Percentiles rank a stretch among this genome's conserved stretches.
Evolutionary conservation across 2,329 filamentous ascomycete species (phyloP).

Genomic region (Coleophoma crateriformis): DNA sequence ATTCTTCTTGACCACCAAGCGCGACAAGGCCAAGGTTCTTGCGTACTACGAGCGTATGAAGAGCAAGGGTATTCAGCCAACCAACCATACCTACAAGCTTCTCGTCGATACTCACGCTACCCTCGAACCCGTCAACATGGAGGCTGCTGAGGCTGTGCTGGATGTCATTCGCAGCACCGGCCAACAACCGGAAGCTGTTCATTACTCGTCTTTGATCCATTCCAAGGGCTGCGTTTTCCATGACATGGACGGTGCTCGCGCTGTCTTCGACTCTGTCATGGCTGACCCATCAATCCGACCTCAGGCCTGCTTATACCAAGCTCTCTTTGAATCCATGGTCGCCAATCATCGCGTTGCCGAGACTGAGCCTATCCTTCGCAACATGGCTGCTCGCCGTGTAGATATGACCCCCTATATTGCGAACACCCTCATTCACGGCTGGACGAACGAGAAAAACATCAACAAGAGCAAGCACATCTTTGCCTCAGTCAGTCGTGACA

Average conservation of each 20-base stretch:
- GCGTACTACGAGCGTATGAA: constrained; percentile 95
- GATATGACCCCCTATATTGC: constrained; percentile 96
- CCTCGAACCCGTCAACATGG: constrained; percentile 80
- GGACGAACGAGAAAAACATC: constrained; percentile 81
- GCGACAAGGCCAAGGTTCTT: constrained; percentile 88
- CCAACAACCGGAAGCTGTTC: constrained; percentile 79
- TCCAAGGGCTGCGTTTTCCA: constrained; percentile 92
- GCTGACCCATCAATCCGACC: constrained; percentile 60
- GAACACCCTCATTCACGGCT: constrained; percentile 96
- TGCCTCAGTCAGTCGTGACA: constrained; percentile 66
- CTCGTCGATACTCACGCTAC: constrained; percentile 94
- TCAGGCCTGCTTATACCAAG: constrained; percentile 88
- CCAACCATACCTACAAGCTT: constrained; percentile 95
- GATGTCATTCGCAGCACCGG: constrained; percentile 70
- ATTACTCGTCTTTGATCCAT: constrained; percentile 93
- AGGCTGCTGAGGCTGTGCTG: constrained; percentile 78
- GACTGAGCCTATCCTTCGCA: constrained; percentile 65
- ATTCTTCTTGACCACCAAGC: constrained; percentile 97
- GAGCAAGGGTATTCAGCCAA: constrained; percentile 78
- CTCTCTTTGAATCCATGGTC: constrained; percentile 94
- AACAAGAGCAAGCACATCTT: constrained; percentile 75
- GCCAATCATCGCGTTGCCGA: constrained; percentile 82
- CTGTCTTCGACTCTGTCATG: constrained; percentile 77
- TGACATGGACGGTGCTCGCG: constrained; percentile 78
- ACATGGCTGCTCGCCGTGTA: constrained; percentile 71